Conservation (phyloP, 2,329 filamentous ascomycete species). For the Malbranchea cinnamomea region DNA sequence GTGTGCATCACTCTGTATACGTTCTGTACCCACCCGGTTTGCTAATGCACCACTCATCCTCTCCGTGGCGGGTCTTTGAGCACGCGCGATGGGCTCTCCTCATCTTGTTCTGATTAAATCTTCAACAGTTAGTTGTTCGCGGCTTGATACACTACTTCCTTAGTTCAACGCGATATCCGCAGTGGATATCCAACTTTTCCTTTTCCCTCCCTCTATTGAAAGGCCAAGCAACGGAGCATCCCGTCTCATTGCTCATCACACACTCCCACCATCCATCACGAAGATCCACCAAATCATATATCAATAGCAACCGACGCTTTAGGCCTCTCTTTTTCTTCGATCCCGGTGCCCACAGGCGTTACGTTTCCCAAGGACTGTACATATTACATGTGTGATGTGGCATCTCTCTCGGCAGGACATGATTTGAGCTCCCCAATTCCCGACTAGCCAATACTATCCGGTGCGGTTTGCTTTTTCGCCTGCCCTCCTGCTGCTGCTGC, state of each 20-base stretch:
- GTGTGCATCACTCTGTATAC: not conserved
- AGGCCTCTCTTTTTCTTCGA: not conserved
- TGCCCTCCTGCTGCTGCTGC: too few species aligned
- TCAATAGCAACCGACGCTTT: not conserved
- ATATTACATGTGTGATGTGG: not conserved
- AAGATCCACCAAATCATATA: not conserved
- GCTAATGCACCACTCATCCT: not conserved
- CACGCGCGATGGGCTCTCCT: not conserved
- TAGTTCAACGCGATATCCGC: slow-evolving; percentile 4
- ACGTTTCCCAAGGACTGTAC: not conserved
- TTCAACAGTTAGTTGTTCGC: not conserved
- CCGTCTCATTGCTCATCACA: too few species aligned
- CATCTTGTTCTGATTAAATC: not conserved
- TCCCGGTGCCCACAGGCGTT: not conserved
- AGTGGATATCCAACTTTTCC: not conserved
- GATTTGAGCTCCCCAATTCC: too few species aligned
- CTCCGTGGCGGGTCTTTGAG: not conserved
- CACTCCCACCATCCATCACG: not conserved
- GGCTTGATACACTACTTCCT: slow-evolving; percentile 2
- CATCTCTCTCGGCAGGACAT: too few species aligned
- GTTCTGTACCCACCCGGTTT: not conserved
- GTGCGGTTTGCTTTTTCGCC: too few species aligned
- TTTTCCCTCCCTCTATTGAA: not conserved
- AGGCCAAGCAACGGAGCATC: too few species aligned
- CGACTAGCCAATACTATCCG: too few species aligned